A percentile compares a stretch with the other conserved stretches of the same genome.
Evolutionary conservation across 164 flowering plant genomes (phyloP).

Genomic region (Magnolia officinalis): DNA sequence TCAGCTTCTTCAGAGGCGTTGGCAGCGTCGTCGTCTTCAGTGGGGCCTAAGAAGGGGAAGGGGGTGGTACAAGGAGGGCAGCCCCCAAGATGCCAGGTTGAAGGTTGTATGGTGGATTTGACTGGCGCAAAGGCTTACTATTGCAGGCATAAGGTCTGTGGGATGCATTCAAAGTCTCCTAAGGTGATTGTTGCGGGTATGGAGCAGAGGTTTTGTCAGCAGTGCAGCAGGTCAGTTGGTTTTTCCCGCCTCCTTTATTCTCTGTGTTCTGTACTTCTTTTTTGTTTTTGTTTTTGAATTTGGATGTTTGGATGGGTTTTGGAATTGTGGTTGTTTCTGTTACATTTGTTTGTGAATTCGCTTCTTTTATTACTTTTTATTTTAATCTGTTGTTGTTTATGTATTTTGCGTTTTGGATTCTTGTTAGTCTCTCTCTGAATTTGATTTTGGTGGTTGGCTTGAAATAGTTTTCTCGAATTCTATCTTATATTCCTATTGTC

Average conservation of each 20-base stretch:
- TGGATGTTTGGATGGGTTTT: not conserved
- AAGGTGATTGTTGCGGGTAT: slow-evolving; percentile 63
- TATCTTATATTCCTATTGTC: too few species aligned
- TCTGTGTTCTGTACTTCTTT: not conserved
- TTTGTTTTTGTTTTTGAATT: not conserved
- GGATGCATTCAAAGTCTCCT: slow-evolving; percentile 74
- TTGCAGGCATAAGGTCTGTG: slow-evolving; percentile 91
- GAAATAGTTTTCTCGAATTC: not conserved
- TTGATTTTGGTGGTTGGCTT: not conserved
- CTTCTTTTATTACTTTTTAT: not conserved
- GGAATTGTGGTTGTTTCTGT: not conserved
- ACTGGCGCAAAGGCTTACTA: slow-evolving; percentile 83
- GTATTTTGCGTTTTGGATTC: not conserved
- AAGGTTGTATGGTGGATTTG: slow-evolving; percentile 80
- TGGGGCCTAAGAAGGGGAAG: slow-evolving; percentile 39
- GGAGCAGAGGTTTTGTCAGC: slow-evolving; percentile 85
- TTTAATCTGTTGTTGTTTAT: not conserved
- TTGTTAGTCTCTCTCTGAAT: not conserved
- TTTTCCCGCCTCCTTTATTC: not conserved
- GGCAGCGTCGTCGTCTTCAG: slow-evolving; percentile 10
- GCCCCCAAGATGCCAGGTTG: slow-evolving; percentile 88
- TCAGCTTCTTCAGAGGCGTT: slow-evolving; percentile 12
- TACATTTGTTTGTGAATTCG: not conserved
- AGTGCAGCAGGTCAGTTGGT: slow-evolving; percentile 72
- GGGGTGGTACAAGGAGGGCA: slow-evolving; percentile 36